Evolutionary conservation across 495 filamentous ascomycete genomes (phyloP).

Genomic region (Lasiosphaeria miniovina): DNA sequence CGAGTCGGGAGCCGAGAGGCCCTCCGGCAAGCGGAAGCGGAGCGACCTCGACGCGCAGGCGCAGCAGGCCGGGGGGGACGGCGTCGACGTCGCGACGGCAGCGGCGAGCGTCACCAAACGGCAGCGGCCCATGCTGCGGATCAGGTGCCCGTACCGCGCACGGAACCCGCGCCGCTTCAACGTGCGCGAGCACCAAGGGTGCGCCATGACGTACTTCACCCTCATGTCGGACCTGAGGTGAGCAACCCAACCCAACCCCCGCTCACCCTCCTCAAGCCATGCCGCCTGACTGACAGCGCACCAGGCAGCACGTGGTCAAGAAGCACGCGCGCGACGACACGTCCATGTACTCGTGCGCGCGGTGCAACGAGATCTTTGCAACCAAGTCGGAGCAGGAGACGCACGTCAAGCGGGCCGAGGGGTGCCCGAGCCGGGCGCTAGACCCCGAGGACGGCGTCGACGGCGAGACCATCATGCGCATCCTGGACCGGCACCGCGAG

Average conservation of each 20-base stretch:
- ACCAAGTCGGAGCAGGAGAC: conserved; percentile 3
- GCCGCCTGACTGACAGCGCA: not conserved
- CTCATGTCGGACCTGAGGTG: conserved; percentile 12
- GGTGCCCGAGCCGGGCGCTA: not conserved
- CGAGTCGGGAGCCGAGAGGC: not conserved
- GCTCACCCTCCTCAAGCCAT: not conserved
- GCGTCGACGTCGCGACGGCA: not conserved
- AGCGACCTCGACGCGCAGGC: not conserved
- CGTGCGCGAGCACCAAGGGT: conserved; percentile 9
- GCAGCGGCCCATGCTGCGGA: not conserved
- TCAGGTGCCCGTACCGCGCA: conserved; percentile 10
- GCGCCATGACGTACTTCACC: conserved; percentile 13
- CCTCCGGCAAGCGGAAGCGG: not conserved
- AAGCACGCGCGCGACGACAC: conserved; percentile 5
- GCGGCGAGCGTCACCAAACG: not conserved
- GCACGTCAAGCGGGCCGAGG: conserved; percentile 3
- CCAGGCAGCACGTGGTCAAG: conserved; percentile 11
- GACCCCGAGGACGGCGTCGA: conserved; percentile 11
- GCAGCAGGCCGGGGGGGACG: not conserved
- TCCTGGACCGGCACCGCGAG: not conserved
- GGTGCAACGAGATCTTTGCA: conserved; percentile 8
- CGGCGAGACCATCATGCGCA: conserved; percentile 1
- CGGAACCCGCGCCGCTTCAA: conserved; percentile 10
- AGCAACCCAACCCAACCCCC: not conserved
- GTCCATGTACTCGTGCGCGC: not conserved